Percentiles rank a stretch among this genome's conserved stretches.
Conservation (phyloP, 148 eudicot genomes). For the Camellia lanceoleosa region DNA sequence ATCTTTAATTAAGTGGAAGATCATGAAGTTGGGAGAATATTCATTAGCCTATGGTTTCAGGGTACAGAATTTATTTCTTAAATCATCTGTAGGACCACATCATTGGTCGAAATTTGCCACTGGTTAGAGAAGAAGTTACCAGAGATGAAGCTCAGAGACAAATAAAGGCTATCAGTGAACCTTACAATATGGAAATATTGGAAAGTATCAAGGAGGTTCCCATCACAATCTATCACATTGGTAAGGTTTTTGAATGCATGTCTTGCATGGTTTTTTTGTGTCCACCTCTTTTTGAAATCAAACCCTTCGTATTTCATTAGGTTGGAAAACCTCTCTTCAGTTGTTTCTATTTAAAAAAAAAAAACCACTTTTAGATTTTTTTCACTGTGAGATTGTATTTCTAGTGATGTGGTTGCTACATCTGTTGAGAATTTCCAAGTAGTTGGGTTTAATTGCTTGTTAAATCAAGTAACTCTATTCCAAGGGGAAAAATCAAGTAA, state of each 20-base stretch:
- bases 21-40: slow-evolving; percentile 35
- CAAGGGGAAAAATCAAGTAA: too few relatives aligned
- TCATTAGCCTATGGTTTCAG: slow-evolving; percentile 53
- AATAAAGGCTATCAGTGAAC: slow-evolving; percentile 76
- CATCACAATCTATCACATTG: slow-evolving; percentile 94
- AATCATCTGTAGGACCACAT: slow-evolving; percentile 97
- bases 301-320: neutral
- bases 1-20: slow-evolving; percentile 12
- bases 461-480: too few relatives aligned
- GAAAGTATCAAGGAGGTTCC: slow-evolving; percentile 87
- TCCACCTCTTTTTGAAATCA: slow-evolving; percentile 2
- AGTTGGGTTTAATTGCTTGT: too few relatives aligned
- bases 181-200: slow-evolving; percentile 87
- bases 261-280: neutral
- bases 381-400: neutral
- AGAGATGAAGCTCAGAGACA: slow-evolving; percentile 87
- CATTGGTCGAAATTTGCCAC: slow-evolving; percentile 80
- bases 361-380: neutral
- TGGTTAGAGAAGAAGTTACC: slow-evolving; percentile 90
- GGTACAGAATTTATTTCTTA: slow-evolving; percentile 69
- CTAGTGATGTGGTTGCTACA: neutral
- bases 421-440: neutral
- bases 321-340: neutral
- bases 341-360: neutral
- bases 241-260: slow-evolving; percentile 30